Base-by-base conservation (phyloP, 2,329 filamentous ascomycete genomes). In the Ophiostoma tasmaniense region DNA sequence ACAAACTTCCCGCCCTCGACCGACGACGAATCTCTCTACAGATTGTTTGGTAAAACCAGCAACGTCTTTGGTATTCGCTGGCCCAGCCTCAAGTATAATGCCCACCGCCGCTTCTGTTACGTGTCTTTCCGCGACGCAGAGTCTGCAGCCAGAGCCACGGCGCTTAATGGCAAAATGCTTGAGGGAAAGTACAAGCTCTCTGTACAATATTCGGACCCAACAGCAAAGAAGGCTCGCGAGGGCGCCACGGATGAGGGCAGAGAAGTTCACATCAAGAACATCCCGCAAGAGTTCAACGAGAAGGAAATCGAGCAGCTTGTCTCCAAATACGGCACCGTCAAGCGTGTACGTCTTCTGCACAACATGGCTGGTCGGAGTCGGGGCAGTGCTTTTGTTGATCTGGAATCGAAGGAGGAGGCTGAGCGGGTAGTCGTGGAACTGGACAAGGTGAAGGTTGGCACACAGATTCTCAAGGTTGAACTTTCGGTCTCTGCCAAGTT, bases 21-120 rank as follows among this genome's bases (percentile, higher is more conserved):
- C 11, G 90, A 93, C 75, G 90, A 93, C 73, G 78, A 80, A 2
- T 91, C 87, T 74, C 84, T 95, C 28, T 85, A 86, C 55, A 78
- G 85, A 45, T 79, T 94, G 2, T 94, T 94, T 78, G 83, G 84
- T 71, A 82, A 86, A 70, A 94, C 89, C 75, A 95, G 95, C 61
- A 87, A 94, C 61, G 89, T 99, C 68, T 83, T 96, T 68, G 91
- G 89, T 74, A 85, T 98, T 67, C 89, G 95, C 28, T 95, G 95
- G 80, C 95, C 95, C 1, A 97, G 92, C 69, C 85, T 99, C 67
- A 96, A 96, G 77, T 93, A 85, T 78, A 94, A 97, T 75, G 89
- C 90, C 1, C 89, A 91, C 74, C 91, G 95, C 39, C 90, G 95
- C 30, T 99, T 99, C 80, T 97, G 93, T 81, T 99, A 99, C 77